Percentiles rank a stretch among this genome's conserved stretches.
phyloP scores from a whole-genome alignment of 768 basidiomycete genomes.

The Boletus tomentosulus region DNA sequence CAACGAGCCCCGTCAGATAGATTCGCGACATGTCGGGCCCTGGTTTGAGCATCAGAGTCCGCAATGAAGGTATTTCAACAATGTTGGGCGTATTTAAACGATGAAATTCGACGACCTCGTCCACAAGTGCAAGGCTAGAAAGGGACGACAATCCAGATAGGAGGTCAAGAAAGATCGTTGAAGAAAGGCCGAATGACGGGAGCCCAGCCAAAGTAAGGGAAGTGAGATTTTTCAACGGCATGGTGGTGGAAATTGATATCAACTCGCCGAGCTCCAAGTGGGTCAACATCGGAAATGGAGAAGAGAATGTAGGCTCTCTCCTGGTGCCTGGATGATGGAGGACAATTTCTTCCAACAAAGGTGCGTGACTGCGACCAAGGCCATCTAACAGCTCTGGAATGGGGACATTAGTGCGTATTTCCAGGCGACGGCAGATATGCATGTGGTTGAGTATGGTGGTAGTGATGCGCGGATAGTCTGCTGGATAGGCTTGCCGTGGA shows the following conservation, averaged over 20 bases:
- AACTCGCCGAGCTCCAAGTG: constrained; percentile 22
- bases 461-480: constrained; percentile 22
- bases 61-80: constrained; percentile 19
- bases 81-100: constrained; percentile 1
- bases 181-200: constrained; percentile 21
- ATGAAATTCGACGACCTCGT: constrained; percentile 28
- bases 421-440: constrained; percentile 23
- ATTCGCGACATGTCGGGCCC: constrained; percentile 26
- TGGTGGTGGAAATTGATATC: constrained; percentile 15
- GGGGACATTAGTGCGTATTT: constrained; percentile 22
- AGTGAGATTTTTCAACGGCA: constrained; percentile 16
- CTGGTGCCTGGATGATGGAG: constrained; percentile 20
- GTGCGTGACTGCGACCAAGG: constrained; percentile 20
- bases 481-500: constrained; percentile 15
- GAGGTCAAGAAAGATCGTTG: constrained; percentile 17
- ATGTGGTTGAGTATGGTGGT: constrained; percentile 26
- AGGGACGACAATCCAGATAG: constrained; percentile 21
- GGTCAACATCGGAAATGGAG: constrained; percentile 19
- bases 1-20: constrained; percentile 24
- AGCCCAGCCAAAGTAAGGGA: constrained; percentile 23
- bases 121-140: constrained; percentile 21
- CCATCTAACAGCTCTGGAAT: constrained; percentile 24
- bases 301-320: constrained; percentile 11
- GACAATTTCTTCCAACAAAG: constrained; percentile 23
- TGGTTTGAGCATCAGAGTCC: constrained; percentile 21